These are phyloP conservation scores for Leccinum subspadiceum DNA, from an alignment of 1,284 basidiomycete genomes.

Conservation along the genomic window DNA sequence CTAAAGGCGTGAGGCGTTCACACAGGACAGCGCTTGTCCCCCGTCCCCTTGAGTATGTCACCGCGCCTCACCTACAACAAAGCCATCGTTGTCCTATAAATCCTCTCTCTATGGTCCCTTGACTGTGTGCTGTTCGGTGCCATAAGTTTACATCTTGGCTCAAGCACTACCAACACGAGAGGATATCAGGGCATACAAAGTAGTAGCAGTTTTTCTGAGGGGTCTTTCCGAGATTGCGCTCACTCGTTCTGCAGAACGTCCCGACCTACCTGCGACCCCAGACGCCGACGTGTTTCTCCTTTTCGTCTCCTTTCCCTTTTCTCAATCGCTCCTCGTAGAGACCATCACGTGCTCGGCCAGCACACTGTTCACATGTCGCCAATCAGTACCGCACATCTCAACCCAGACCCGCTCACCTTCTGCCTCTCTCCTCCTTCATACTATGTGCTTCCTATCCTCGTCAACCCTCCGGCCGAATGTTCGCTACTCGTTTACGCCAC, in stretches of 20 bases:
- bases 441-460: constrained; percentile 39
- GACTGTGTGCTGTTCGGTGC: no score
- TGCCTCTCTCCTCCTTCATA: constrained; percentile 55
- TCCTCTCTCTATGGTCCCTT: no score
- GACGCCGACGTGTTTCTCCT: constrained; percentile 37
- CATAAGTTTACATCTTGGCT: no score
- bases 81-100: no score
- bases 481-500: constrained; percentile 74
- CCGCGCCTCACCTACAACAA: no score
- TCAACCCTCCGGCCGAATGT: constrained; percentile 60
- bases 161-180: no score
- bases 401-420: constrained; percentile 66
- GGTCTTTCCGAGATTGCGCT: constrained; percentile 3
- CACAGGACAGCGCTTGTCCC: no score
- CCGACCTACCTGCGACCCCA: constrained; percentile 41
- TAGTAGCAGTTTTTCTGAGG: constrained; percentile 22
- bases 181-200: constrained; percentile 22
- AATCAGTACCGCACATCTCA: constrained; percentile 78
- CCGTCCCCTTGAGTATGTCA: no score
- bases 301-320: constrained; percentile 34
- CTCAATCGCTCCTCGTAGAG: constrained; percentile 28
- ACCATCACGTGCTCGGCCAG: constrained; percentile 73
- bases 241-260: constrained; percentile 29
- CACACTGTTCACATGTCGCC: constrained; percentile 90
- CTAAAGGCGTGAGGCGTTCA: no score